Percentiles rank a stretch among this genome's conserved stretches.
These are phyloP conservation scores for Rhodotorula sp. DNA, from an alignment of 1,284 basidiomycete species.

Conservation along the genomic window DNA sequence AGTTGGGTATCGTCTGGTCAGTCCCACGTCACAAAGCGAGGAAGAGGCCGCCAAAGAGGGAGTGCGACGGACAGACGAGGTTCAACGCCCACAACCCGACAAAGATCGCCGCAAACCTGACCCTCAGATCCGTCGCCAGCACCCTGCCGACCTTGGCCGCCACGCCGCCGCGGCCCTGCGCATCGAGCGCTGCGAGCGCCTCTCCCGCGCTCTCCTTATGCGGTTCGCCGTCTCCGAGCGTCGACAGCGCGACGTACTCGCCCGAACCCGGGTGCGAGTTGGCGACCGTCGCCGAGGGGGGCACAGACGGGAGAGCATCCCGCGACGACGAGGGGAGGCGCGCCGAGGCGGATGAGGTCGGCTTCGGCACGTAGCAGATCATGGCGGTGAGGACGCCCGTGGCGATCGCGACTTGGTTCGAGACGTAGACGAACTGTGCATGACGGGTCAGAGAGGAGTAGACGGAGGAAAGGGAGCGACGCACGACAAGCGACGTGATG, in stretches of 20 bases:
- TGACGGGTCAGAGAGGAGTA: not conserved
- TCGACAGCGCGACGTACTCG: conserved; percentile 40
- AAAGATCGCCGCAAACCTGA: conserved; percentile 30
- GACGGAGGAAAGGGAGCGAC: not conserved
- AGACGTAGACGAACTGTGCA: conserved; percentile 68
- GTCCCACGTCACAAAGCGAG: too few species aligned
- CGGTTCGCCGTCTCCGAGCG: conserved; percentile 10
- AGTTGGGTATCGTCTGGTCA: too few species aligned
- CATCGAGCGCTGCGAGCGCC: not conserved
- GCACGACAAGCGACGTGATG: conserved; percentile 64
- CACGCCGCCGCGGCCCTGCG: not conserved
- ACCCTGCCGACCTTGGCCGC: conserved; percentile 8
- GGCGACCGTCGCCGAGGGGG: conserved; percentile 8
- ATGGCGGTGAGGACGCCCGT: conserved; percentile 71
- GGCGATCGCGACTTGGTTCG: conserved; percentile 71
- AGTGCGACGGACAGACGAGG: conserved; percentile 9
- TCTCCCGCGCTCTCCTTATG: not conserved
- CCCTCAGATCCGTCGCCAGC: conserved; percentile 24
- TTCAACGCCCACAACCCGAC: conserved; percentile 34
- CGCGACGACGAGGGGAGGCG: conserved; percentile 6
- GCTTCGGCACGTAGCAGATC: conserved; percentile 59
- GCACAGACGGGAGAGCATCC: conserved; percentile 10
- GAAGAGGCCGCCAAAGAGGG: too few species aligned
- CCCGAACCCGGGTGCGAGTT: conserved; percentile 6
- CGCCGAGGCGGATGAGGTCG: not conserved